phyloP scores from a whole-genome alignment of 441 rosid species.

The Arabidopsis hybrid region DNA sequence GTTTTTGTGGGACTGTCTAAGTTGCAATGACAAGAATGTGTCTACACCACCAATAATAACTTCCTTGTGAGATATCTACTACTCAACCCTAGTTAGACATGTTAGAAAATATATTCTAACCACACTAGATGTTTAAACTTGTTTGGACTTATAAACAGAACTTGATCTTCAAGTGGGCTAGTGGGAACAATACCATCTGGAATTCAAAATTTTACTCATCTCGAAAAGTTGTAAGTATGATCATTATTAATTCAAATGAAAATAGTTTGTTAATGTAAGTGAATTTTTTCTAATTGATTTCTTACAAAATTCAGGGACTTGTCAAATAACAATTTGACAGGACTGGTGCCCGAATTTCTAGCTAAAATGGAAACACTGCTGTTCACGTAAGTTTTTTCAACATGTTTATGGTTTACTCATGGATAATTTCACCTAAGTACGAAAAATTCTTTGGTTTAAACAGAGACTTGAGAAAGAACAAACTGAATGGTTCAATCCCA shows the following conservation, averaged over 20 bases:
- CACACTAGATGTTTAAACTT: too few species aligned
- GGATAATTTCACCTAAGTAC: background rate
- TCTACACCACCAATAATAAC: background rate
- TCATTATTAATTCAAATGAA: too few species aligned
- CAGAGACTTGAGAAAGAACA: conserved; percentile 35
- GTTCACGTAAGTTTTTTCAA: conserved; percentile 28
- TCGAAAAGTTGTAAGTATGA: too few species aligned
- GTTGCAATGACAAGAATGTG: background rate
- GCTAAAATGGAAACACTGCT: conserved; percentile 22
- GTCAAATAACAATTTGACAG: conserved; percentile 34
- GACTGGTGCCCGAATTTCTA: conserved; percentile 30
- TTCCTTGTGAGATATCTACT: background rate
- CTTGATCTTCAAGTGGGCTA: too few species aligned
- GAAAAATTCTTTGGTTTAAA: background rate
- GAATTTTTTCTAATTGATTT: background rate
- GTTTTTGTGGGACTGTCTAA: background rate
- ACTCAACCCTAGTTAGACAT: too few species aligned
- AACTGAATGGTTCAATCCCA: conserved; percentile 15
- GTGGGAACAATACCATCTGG: too few species aligned
- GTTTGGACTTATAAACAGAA: too few species aligned
- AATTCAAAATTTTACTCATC: too few species aligned
- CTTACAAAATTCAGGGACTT: conserved; percentile 23
- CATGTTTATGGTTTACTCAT: background rate
- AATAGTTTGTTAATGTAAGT: background rate
- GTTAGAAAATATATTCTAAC: too few species aligned